Base-by-base conservation (phyloP, 2,329 filamentous ascomycete species). In the Pseudogymnoascus sp. region DNA sequence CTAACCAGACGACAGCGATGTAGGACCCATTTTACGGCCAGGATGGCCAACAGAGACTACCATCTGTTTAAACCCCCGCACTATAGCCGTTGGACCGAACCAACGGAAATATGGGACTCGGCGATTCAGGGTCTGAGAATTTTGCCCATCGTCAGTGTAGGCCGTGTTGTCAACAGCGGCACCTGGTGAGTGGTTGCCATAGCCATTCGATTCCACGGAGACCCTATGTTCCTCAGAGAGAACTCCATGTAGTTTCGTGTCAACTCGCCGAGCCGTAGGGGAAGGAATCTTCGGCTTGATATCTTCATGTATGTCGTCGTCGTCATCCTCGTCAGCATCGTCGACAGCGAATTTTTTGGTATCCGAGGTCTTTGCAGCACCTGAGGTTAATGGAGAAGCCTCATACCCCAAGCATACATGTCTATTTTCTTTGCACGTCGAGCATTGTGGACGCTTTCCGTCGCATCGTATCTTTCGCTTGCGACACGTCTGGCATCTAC, bases 61-160 rank as follows among this genome's bases (percentile, higher is more conserved):
- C 90, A 95, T 95, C 73, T 95, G 91, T 74, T 95, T 95, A 77
- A 92, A 95, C 21, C 91, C 91, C 1, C 91, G 91, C 61, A 94
- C 90, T 70, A 96, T 96, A 65, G 91, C 92, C 0, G 92, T 96
- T 0, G 91, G 90, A 0, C 91, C 92, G 72, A 96, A 94, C 74
- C 94, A 96, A 64, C 92, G 82, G 69, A 96, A 96, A 72, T 94
- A 96, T 0, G 91, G 91, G 66, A 96, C 90, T 61, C 88, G 83
- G 70, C 88, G 78, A 35, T 83, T 78, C 72, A 29, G 49, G 29
- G 49, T 55, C 16, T 55, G 29, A 2, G 49, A 55, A 19, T 6
- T 21, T 35, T 55, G 49, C 16, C 49, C 49, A 55, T 55, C 49
- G 16, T 55, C 49, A 12, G 49, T 55, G 29, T 55, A 55, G 16